These are phyloP conservation scores for Penicillium sp. DNA, from an alignment of 2,329 filamentous ascomycete genomes.

Conservation along the genomic window DNA sequence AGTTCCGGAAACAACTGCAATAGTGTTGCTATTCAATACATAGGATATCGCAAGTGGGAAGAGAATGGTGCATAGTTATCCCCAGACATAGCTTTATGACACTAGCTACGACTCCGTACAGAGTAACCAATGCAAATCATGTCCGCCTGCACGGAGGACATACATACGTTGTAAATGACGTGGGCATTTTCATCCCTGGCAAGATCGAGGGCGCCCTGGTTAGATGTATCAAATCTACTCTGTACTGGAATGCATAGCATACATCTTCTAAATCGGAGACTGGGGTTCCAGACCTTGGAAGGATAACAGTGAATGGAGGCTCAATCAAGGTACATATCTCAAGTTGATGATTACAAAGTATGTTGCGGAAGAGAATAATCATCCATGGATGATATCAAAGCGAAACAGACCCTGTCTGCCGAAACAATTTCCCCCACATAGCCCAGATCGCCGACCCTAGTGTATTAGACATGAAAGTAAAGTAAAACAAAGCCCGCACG, in stretches of 20 bases:
- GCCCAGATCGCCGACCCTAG: neutral
- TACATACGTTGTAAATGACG: neutral
- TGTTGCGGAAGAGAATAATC: neutral
- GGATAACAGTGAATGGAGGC: neutral
- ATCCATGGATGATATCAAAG: neutral
- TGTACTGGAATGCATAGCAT: neutral
- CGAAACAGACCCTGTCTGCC: neutral
- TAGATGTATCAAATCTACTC: neutral
- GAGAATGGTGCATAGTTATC: neutral
- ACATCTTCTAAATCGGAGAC: neutral
- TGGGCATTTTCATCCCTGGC: constrained; percentile 1
- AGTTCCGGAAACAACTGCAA: neutral
- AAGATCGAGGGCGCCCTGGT: neutral
- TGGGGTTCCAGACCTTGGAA: neutral
- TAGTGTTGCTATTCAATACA: neutral
- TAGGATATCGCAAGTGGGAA: neutral
- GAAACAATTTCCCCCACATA: neutral
- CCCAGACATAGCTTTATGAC: neutral
- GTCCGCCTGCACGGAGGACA: neutral
- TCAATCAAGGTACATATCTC: neutral
- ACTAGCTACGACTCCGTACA: neutral
- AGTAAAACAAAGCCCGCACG: neutral
- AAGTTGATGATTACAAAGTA: neutral
- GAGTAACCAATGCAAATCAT: neutral
- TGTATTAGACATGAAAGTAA: constrained; percentile 5